Evolutionary conservation across 2,329 filamentous ascomycete species (phyloP).

Genomic region (Byssoonygena ceratinophila): DNA sequence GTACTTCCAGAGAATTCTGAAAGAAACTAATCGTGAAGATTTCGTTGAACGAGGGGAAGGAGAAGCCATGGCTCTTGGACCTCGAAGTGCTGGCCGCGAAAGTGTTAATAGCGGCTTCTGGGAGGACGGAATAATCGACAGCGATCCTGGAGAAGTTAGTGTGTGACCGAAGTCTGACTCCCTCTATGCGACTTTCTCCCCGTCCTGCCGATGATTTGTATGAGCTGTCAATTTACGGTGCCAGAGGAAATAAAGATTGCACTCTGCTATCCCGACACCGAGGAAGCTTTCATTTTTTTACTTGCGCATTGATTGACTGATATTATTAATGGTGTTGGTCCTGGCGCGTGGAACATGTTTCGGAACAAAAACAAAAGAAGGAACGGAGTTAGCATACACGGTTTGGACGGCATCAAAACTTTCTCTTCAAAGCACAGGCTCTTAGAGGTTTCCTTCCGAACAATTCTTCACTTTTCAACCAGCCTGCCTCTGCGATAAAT

Average conservation of each 20-base stretch:
- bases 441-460: conserved; percentile 6
- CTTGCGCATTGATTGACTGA: too few relatives aligned
- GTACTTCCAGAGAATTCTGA: conserved; percentile 81
- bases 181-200: neutral
- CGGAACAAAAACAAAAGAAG: neutral
- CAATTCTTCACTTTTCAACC: neutral
- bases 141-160: conserved; percentile 37
- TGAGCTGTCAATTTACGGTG: neutral
- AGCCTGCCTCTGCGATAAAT: too few relatives aligned
- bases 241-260: neutral
- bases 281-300: neutral
- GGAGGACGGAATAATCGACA: conserved; percentile 36
- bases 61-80: conserved; percentile 31
- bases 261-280: neutral
- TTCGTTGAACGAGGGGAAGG: conserved; percentile 37
- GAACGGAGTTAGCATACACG: conserved; percentile 10
- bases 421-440: neutral
- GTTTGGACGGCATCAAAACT: conserved; percentile 4
- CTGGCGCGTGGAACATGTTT: neutral
- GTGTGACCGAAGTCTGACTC: conserved; percentile 17
- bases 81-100: conserved; percentile 26
- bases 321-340: conserved; percentile 5
- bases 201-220: neutral
- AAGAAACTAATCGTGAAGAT: conserved; percentile 52
- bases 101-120: conserved; percentile 27